These are phyloP conservation scores for Fusarium ambrosium DNA, from an alignment of 2,329 filamentous ascomycete genomes.

Conservation along the genomic window DNA sequence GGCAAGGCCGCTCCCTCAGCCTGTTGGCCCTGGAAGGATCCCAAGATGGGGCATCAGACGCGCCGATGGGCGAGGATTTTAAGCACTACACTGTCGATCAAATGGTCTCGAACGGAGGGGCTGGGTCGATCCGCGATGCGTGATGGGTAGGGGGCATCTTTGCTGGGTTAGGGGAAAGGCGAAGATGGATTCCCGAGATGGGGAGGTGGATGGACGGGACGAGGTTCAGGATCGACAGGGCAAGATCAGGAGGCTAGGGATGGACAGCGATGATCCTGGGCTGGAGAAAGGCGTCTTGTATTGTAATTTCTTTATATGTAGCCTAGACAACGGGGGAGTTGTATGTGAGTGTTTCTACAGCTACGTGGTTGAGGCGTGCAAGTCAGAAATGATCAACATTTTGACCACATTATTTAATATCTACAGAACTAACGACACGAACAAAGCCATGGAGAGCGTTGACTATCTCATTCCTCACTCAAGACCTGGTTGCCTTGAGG, in stretches of 20 bases:
- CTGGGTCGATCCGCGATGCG: conserved; percentile 20
- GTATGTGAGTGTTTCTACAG: neutral
- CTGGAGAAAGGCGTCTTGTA: neutral
- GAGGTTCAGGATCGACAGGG: conserved; percentile 36
- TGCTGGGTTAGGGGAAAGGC: conserved; percentile 28
- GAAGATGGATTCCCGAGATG: conserved; percentile 22
- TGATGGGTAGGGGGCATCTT: conserved; percentile 11
- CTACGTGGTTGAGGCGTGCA: conserved; percentile 1
- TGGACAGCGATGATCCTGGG: conserved; percentile 1
- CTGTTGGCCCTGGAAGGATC: conserved; percentile 18
- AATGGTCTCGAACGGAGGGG: conserved; percentile 32
- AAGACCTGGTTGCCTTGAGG: neutral
- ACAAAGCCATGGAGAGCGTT: neutral
- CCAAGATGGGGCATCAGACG: conserved; percentile 1
- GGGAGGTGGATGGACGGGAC: conserved; percentile 28
- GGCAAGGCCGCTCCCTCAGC: conserved; percentile 28
- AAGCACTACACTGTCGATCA: conserved; percentile 34
- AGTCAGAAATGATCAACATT: conserved; percentile 11
- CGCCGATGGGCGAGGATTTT: conserved; percentile 10
- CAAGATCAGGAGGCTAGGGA: conserved; percentile 20
- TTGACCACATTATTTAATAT: neutral
- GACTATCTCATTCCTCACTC: neutral
- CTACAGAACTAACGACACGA: conserved; percentile 12
- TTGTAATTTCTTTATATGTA: conserved; percentile 9
- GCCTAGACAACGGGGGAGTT: neutral